Evolutionary conservation across 2,329 filamentous ascomycete species (phyloP).

Genomic region (Graphilbum ipis-grandicollis): DNA sequence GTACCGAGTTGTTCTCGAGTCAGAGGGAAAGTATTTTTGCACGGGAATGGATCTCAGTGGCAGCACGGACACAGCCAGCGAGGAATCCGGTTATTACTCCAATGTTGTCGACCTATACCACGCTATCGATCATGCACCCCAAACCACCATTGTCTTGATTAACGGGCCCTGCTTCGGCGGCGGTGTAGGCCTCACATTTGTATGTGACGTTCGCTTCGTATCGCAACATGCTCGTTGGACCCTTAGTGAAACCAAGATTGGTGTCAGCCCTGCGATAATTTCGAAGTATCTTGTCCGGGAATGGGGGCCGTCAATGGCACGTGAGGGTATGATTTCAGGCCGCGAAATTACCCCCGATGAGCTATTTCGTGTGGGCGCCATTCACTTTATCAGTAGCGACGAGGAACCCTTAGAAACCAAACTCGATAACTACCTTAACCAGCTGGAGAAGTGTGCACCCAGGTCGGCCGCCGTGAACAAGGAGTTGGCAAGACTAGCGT

Average conservation of each 20-base stretch:
- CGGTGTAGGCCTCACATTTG: slow-evolving; percentile 1
- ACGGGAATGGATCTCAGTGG: slow-evolving; percentile 1
- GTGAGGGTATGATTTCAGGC: not conserved
- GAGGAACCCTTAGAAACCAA: not conserved
- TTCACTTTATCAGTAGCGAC: not conserved
- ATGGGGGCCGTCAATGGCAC: not conserved
- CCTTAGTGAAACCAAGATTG: not conserved
- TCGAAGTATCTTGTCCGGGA: slow-evolving; percentile 1
- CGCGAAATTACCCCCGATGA: not conserved
- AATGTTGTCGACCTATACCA: not conserved
- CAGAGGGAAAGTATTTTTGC: not conserved
- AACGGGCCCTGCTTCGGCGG: slow-evolving; percentile 1
- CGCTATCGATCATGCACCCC: not conserved
- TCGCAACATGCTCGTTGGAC: not conserved
- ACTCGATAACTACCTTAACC: not conserved
- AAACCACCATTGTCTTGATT: not conserved
- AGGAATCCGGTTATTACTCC: not conserved
- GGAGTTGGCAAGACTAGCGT: slow-evolving; percentile 1
- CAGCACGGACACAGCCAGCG: not conserved
- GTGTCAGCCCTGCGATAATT: not conserved
- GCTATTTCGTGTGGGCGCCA: not conserved
- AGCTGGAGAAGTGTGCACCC: not conserved
- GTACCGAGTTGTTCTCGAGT: not conserved
- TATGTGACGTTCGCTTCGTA: not conserved
- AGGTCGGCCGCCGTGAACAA: slow-evolving; percentile 3